A percentile compares a stretch with the other conserved stretches of the same genome.
phyloP scores from a whole-genome alignment of 768 basidiomycete species.

The Pholiota microspora region DNA sequence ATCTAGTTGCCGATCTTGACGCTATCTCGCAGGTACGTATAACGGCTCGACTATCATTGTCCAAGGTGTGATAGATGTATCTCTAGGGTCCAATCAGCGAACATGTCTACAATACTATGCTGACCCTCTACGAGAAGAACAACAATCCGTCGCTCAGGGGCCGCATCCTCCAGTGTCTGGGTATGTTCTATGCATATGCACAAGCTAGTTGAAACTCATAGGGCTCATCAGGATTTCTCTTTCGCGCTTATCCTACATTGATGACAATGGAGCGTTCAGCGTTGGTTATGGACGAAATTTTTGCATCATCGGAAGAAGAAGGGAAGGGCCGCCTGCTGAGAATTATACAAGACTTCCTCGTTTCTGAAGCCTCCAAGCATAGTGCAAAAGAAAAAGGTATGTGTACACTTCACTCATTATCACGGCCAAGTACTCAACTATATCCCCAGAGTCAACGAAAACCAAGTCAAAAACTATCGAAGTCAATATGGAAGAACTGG shows the following conservation, averaged over 20 bases:
- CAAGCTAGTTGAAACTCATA: background rate
- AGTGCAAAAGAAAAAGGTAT: conserved; percentile 67
- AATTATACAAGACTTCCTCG: conserved; percentile 90
- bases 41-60: background rate
- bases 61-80: background rate
- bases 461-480: conserved; percentile 41
- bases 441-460: conserved; percentile 37
- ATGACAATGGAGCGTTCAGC: conserved; percentile 83
- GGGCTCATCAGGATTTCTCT: conserved; percentile 69
- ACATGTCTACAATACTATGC: conserved; percentile 71
- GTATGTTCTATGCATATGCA: conserved; percentile 36
- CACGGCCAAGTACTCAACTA: background rate
- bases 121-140: conserved; percentile 72
- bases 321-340: conserved; percentile 71
- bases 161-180: conserved; percentile 84
- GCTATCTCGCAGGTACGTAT: conserved; percentile 41
- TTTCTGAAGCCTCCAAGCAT: conserved; percentile 81
- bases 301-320: conserved; percentile 71
- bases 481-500: conserved; percentile 90
- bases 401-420: background rate
- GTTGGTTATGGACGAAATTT: conserved; percentile 87
- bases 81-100: conserved; percentile 69
- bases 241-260: conserved; percentile 86
- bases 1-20: conserved; percentile 54
- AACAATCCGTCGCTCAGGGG: conserved; percentile 55